A percentile compares a stretch with the other conserved stretches of the same genome.
Conservation (phyloP, 2,329 filamentous ascomycete species). For the Waltergamsia citrina region DNA sequence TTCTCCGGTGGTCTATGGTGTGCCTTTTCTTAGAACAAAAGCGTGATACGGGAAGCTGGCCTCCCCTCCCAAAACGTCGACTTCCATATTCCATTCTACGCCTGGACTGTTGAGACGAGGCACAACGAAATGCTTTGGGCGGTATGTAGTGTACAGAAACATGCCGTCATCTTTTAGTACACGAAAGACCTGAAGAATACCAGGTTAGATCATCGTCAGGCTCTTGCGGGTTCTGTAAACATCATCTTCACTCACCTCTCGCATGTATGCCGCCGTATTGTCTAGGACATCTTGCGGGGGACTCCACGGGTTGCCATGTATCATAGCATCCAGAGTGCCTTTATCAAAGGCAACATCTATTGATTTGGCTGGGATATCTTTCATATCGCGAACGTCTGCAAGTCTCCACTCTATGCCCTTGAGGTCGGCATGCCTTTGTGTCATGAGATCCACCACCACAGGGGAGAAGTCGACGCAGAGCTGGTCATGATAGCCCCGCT, state of each 20-base stretch:
- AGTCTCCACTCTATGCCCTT: constrained; percentile 35
- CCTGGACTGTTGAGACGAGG: constrained; percentile 31
- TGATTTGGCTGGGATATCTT: constrained; percentile 22
- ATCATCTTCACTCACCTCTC: constrained; percentile 30
- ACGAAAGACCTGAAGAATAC: constrained; percentile 15
- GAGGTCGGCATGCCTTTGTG: constrained; percentile 20
- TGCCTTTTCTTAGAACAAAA: not conserved
- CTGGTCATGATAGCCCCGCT: constrained; percentile 39
- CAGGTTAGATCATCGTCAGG: too few relatives aligned
- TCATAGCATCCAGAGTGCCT: constrained; percentile 45
- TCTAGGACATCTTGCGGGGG: constrained; percentile 37
- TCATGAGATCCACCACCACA: constrained; percentile 43
- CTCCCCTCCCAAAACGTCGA: constrained; percentile 1
- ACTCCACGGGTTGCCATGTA: constrained; percentile 42
- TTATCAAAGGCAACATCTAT: constrained; percentile 51
- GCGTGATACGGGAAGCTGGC: not conserved
- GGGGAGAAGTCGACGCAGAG: constrained; percentile 48
- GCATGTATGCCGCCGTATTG: constrained; percentile 37
- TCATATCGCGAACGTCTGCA: constrained; percentile 42
- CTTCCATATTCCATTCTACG: constrained; percentile 11
- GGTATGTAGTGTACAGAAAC: constrained; percentile 43
- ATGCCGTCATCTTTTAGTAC: constrained; percentile 35
- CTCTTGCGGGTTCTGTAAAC: not conserved
- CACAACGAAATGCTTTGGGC: constrained; percentile 44
- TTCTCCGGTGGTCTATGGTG: too few relatives aligned